These are phyloP conservation scores for Podospora fimiseda DNA, from an alignment of 495 filamentous ascomycete genomes.

Conservation along the genomic window DNA sequence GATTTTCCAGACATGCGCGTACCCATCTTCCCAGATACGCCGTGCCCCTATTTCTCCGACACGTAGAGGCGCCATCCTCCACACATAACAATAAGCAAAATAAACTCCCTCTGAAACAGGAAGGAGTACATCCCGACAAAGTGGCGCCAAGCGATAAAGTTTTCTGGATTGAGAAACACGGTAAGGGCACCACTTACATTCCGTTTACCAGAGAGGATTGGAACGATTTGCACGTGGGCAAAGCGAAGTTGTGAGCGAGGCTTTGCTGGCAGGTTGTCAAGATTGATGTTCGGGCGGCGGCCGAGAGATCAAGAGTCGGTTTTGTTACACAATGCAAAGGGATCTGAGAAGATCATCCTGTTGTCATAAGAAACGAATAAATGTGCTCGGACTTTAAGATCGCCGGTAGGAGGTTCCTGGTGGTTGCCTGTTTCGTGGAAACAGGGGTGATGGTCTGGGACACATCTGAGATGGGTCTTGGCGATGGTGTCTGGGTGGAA, in stretches of 20 bases:
- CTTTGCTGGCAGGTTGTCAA: not conserved
- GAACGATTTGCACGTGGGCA: constrained; percentile 45
- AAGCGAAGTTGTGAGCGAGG: constrained; percentile 41
- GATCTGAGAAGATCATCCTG: not conserved
- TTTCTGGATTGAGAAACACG: constrained; percentile 50
- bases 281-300: not conserved
- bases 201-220: constrained; percentile 54
- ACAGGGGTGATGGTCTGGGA: not conserved
- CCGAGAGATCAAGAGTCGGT: not conserved
- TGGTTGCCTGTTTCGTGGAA: not conserved
- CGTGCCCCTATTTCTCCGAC: constrained; percentile 66
- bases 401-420: not conserved
- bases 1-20: constrained; percentile 41
- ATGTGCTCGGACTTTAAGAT: not conserved
- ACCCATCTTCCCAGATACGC: constrained; percentile 64
- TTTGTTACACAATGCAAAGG: not conserved
- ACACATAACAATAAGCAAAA: constrained; percentile 85
- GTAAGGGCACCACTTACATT: constrained; percentile 45
- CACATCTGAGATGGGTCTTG: not conserved
- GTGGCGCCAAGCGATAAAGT: constrained; percentile 44
- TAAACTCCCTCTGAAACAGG: constrained; percentile 64
- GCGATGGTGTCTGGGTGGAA: not conserved
- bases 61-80: constrained; percentile 52
- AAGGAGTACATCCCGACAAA: constrained; percentile 63
- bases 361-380: not conserved